Evolutionary conservation across 2,329 filamentous ascomycete genomes (phyloP).

Genomic region (Tothia fuscella): DNA sequence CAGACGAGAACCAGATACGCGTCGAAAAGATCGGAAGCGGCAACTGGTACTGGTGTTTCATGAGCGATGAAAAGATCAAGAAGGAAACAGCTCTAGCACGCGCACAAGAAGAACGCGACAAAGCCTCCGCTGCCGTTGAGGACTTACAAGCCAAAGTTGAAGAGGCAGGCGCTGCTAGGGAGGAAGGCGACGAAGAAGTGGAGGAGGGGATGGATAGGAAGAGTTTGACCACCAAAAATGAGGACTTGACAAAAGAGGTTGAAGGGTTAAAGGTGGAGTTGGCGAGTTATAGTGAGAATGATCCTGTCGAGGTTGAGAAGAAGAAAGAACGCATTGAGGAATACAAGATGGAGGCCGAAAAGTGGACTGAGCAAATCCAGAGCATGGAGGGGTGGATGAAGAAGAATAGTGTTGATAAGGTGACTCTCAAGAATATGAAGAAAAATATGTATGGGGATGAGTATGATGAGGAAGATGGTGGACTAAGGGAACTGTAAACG

Average conservation of each 20-base stretch:
- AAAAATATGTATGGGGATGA: constrained; percentile 40
- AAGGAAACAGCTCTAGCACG: constrained; percentile 28
- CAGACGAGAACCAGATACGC: constrained; percentile 48
- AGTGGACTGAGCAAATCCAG: constrained; percentile 33
- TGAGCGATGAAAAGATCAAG: constrained; percentile 42
- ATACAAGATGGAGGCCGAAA: constrained; percentile 22
- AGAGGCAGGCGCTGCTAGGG: constrained; percentile 25
- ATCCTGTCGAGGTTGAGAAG: constrained; percentile 33
- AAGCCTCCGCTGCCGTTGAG: constrained; percentile 20
- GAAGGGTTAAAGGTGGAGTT: constrained; percentile 29
- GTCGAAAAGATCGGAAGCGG: constrained; percentile 60
- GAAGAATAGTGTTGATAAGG: constrained; percentile 27
- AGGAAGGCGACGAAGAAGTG: constrained; percentile 22
- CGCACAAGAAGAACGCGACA: constrained; percentile 26
- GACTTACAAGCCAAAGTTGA: constrained; percentile 31
- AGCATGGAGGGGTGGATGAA: constrained; percentile 35
- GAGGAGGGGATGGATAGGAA: constrained; percentile 23
- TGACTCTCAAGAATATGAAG: constrained; percentile 31
- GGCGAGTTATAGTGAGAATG: constrained; percentile 32
- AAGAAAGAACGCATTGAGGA: constrained; percentile 23
- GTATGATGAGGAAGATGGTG: constrained; percentile 41
- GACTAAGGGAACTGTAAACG: constrained; percentile 21
- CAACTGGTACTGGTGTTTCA: constrained; percentile 63
- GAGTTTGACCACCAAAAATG: constrained; percentile 25
- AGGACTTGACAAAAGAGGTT: constrained; percentile 24